Evolutionary conservation across 306 rosid genomes (phyloP).

Genomic region (Vigna unguiculata): DNA sequence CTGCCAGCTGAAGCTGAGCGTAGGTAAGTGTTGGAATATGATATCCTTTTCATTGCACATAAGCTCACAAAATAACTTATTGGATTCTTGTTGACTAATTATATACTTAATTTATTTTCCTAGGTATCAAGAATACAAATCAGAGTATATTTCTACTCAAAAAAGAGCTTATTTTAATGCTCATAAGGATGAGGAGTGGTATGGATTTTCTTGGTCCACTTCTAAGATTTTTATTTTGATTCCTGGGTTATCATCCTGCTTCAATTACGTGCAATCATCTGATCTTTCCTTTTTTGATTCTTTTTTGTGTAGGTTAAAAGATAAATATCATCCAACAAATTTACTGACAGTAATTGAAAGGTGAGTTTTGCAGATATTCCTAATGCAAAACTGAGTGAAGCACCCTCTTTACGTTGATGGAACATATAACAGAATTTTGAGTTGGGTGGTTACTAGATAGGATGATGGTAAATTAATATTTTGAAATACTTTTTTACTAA

Average conservation of each 20-base stretch:
- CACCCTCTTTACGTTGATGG: conserved; percentile 30
- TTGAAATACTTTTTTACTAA: conserved; percentile 31
- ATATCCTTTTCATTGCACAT: conserved; percentile 1
- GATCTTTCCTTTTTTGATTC: not conserved
- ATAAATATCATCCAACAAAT: conserved; percentile 97
- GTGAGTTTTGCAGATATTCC: conserved; percentile 54
- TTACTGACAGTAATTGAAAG: conserved; percentile 85
- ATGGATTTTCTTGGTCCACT: conserved; percentile 31
- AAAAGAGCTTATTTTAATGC: conserved; percentile 86
- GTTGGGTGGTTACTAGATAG: conserved; percentile 24
- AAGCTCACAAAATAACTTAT: conserved; percentile 12
- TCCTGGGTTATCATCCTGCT: not conserved
- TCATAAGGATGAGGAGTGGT: conserved; percentile 97
- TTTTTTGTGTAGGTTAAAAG: conserved; percentile 68
- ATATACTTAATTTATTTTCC: conserved; percentile 25
- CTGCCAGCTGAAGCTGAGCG: conserved; percentile 98
- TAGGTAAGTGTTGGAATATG: conserved; percentile 60
- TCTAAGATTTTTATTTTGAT: not conserved
- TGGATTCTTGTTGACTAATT: conserved; percentile 10
- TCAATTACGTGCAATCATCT: conserved; percentile 33
- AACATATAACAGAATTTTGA: conserved; percentile 11
- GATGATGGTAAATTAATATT: conserved; percentile 7
- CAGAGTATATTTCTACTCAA: conserved; percentile 94
- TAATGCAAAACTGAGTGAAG: conserved; percentile 23
- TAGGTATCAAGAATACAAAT: conserved; percentile 96